Base-by-base conservation (phyloP, 805 yeast genomes). In the Candida insectalens region DNA sequence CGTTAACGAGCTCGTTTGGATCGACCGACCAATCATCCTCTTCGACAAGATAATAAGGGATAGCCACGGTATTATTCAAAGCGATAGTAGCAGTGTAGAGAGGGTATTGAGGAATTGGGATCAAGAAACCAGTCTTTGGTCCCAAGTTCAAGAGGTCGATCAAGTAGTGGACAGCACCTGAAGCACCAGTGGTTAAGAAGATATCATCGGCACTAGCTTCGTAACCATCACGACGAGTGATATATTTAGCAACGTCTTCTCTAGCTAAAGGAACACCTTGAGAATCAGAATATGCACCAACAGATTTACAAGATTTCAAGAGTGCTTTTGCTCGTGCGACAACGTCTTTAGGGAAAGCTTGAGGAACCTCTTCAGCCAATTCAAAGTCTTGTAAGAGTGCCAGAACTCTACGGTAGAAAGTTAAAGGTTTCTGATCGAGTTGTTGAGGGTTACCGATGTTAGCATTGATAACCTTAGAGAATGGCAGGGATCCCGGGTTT, bases 381-480 rank as follows among this genome's bases (percentile, higher is more conserved):
- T 67, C 71, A 1, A 98, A 97, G 55, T 83, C 81, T 60, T 92
- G 96, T 46, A 89, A 61, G 29, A 88, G 57, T 1, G 96, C 74
- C 39, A 89, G 63, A 4, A 88, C 95, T 54, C 88, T 94, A 48
- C 99, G 72, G 59, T 85, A 88, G 65, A 92, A 92, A n/a, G 95
- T 83, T 47, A 92, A 66, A 1, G 99, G 98, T 49, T 77, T 71
- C 58, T 92, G 99, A 46, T 85, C 89, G 52, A 92, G 67, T 55
- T 89, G 97, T 59, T 92, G 99, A 2, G 99, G 99, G 55, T 92
- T 92, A 20, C 99, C 99, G 42, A 92, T 92, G 55, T 92, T 92
- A 42, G 96, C 92, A 49, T 75, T 78, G 53, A 94, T 81, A 47
- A 92, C 83, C 39, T 71, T 63, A 28, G 70, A 60, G 52, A 87